phyloP scores from a whole-genome alignment of 2,329 filamentous ascomycete genomes.

The Arthrinium phaeospermum region DNA sequence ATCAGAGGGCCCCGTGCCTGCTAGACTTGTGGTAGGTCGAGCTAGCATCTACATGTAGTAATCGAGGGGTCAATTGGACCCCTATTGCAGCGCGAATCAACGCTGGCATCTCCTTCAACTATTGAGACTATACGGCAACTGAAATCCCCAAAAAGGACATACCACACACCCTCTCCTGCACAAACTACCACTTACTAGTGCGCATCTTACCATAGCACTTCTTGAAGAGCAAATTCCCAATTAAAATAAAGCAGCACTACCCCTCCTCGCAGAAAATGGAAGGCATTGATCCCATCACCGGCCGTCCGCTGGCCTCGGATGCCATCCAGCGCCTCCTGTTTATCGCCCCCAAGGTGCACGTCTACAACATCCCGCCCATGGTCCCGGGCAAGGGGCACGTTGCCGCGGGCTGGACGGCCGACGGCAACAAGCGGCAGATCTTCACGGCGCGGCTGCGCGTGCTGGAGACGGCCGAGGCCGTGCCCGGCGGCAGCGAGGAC shows the following conservation, averaged over 20 bases:
- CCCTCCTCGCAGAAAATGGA: constrained; percentile 53
- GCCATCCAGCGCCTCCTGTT: constrained; percentile 88
- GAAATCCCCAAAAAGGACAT: neutral
- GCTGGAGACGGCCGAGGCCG: constrained; percentile 71
- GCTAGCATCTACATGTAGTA: neutral
- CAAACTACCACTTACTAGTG: neutral
- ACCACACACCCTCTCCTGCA: neutral
- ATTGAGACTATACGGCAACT: neutral
- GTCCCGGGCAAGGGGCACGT: constrained; percentile 79
- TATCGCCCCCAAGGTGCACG: constrained; percentile 74
- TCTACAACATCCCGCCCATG: constrained; percentile 87
- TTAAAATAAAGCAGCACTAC: neutral
- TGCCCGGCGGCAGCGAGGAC: constrained; percentile 38
- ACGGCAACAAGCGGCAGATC: constrained; percentile 74
- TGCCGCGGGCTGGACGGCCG: constrained; percentile 77
- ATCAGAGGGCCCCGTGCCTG: constrained; percentile 6
- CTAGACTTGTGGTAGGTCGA: neutral
- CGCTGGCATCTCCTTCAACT: constrained; percentile 5
- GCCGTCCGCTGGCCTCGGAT: constrained; percentile 69
- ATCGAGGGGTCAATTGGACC: constrained; percentile 16
- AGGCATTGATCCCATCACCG: constrained; percentile 73
- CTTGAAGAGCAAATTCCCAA: neutral
- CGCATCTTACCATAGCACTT: neutral
- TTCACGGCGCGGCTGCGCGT: constrained; percentile 84
- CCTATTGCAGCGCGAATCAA: constrained; percentile 7